Evolutionary conservation across 345 rosid genomes (phyloP).

Genomic region (Boechera divaricarpa): DNA sequence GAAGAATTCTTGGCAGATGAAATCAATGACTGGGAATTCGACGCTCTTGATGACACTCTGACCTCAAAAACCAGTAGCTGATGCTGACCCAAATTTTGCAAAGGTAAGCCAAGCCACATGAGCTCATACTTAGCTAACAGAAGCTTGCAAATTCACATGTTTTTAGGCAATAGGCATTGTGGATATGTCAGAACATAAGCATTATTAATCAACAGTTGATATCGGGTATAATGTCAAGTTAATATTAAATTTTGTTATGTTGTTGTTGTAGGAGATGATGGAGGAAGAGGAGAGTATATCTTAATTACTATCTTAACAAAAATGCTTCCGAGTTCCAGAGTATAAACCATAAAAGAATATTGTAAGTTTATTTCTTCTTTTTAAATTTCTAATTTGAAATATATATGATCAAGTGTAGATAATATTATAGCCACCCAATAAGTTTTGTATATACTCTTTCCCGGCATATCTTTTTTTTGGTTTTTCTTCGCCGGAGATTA

Average conservation of each 20-base stretch:
- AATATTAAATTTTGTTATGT: neutral
- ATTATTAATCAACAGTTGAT: neutral
- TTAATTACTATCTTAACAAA: slow-evolving; percentile 17
- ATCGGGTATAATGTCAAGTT: slow-evolving; percentile 5
- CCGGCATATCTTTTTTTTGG: slow-evolving; percentile 23
- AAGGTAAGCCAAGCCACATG: slow-evolving; percentile 22
- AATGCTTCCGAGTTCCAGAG: slow-evolving; percentile 17
- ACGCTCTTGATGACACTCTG: slow-evolving; percentile 60
- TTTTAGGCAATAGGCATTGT: slow-evolving; percentile 6
- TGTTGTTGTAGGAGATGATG: slow-evolving; percentile 26
- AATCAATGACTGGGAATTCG: slow-evolving; percentile 82
- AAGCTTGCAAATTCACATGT: neutral
- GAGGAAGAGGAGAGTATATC: slow-evolving; percentile 24
- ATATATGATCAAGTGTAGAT: slow-evolving; percentile 40
- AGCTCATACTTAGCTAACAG: slow-evolving; percentile 20
- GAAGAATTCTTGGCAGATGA: slow-evolving; percentile 57
- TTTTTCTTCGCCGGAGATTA: slow-evolving; percentile 4
- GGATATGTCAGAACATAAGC: slow-evolving; percentile 2
- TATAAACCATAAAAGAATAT: neutral
- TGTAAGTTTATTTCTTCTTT: slow-evolving; percentile 24
- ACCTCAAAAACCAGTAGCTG: slow-evolving; percentile 44
- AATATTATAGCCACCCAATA: slow-evolving; percentile 17
- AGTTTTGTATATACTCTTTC: slow-evolving; percentile 35
- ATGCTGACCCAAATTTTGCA: slow-evolving; percentile 44
- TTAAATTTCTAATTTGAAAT: slow-evolving; percentile 10